Percentiles rank a stretch among this genome's conserved stretches.
phyloP scores from a whole-genome alignment of 2,329 filamentous ascomycete genomes.

The Thielaviopsis punctulata region DNA sequence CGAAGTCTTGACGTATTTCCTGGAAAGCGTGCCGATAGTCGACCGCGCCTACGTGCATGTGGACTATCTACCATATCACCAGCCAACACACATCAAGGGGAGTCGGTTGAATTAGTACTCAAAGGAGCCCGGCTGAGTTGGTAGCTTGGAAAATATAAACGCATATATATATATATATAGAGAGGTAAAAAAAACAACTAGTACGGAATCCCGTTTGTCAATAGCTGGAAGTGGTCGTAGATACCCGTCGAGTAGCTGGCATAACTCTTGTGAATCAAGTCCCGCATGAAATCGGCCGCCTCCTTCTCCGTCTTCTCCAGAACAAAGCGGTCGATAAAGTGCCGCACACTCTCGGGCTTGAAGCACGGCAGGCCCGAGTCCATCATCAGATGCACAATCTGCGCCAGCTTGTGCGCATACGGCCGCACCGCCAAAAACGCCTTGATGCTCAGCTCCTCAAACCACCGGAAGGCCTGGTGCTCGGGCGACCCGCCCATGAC shows the following conservation, averaged over 20 bases:
- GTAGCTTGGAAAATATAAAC: background rate
- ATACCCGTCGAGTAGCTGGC: conserved; percentile 80
- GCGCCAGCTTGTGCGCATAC: conserved; percentile 73
- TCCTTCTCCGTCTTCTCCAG: conserved; percentile 82
- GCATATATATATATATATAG: background rate
- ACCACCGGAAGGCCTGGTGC: conserved; percentile 83
- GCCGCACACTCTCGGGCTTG: conserved; percentile 84
- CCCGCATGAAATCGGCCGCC: conserved; percentile 85
- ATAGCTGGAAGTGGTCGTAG: conserved; percentile 93
- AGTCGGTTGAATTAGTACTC: conserved; percentile 5
- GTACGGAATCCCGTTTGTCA: conserved; percentile 96
- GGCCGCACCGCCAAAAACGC: conserved; percentile 78
- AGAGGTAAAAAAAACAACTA: conserved; percentile 22
- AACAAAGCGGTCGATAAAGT: conserved; percentile 86
- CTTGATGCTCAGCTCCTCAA: conserved; percentile 92
- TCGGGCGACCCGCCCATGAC: conserved; percentile 85
- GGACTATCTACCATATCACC: conserved; percentile 45
- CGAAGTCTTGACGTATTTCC: conserved; percentile 65
- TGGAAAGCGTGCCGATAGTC: conserved; percentile 69
- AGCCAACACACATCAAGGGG: conserved; percentile 37
- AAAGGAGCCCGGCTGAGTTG: background rate
- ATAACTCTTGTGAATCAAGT: conserved; percentile 77
- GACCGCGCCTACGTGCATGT: conserved; percentile 54
- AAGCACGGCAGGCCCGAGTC: conserved; percentile 94
- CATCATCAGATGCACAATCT: conserved; percentile 88